Evolutionary conservation across 805 yeast species (phyloP).

Genomic region (Saccharomycopsis microspora): DNA sequence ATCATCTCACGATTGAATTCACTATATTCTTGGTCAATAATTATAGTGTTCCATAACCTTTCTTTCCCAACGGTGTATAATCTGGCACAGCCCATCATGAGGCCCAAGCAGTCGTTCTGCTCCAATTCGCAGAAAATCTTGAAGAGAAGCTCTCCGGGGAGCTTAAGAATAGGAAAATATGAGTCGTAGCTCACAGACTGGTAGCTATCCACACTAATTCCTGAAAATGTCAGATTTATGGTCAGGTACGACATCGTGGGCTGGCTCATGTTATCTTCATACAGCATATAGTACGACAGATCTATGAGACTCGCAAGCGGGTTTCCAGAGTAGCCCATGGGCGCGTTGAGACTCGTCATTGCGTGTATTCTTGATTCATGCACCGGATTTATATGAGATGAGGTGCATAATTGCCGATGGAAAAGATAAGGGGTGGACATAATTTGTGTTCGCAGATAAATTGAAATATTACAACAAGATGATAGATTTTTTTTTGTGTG

Average conservation of each 20-base stretch:
- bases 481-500: no score
- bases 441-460: no score
- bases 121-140: slow-evolving; percentile 1
- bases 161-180: slow-evolving; percentile 1
- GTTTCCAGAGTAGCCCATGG: slow-evolving; percentile 10
- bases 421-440: no score
- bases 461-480: no score
- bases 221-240: background rate
- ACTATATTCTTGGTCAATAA: slow-evolving; percentile 7
- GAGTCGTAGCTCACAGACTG: background rate
- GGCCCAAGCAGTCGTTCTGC: slow-evolving; percentile 7
- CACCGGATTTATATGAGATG: no score
- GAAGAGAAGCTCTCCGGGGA: slow-evolving; percentile 5
- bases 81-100: slow-evolving; percentile 1
- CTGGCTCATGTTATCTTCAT: background rate
- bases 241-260: background rate
- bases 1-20: slow-evolving; percentile 7
- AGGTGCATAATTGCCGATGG: no score
- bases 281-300: background rate
- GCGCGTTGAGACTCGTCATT: slow-evolving; percentile 10
- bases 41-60: slow-evolving; percentile 4
- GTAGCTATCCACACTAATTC: background rate
- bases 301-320: slow-evolving; percentile 3
- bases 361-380: no score
- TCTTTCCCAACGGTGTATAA: slow-evolving; percentile 1